Base-by-base conservation (phyloP, 208 protist species). In the Trypanosoma grayi region DNA sequence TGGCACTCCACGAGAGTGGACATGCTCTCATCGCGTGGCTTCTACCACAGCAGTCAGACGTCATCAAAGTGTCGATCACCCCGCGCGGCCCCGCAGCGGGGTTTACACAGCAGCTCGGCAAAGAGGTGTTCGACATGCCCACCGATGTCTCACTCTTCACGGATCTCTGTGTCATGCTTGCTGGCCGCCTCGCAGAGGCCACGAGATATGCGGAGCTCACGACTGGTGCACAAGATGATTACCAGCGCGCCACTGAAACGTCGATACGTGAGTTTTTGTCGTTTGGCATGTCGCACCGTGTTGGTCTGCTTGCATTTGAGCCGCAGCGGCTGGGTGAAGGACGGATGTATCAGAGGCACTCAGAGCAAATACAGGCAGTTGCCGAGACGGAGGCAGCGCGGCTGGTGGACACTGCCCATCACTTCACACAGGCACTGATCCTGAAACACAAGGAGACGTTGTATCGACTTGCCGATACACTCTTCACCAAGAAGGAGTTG, bases 61-160 rank as follows among this genome's bases (percentile, higher is more conserved):
- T 99, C 4, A 77, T 98, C 47, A 99, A 99, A 74, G 92, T 97
- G 2, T 99, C 96, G 36, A 98, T 99, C 68, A 81, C 97, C 8
- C 94, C 94, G 8, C 87, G 97, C 28, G 90, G 94, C 11, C 45
- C 56, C 4, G 79, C 77, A 1, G 78, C 73, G 11, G 91, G 91
- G 33, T 92, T 93, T 47, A 94, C 86, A 16, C 83, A 91, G 69
- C 88, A 91, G 68, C 60, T 92, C 7, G 87, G 87, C 7, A 79
- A 78, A 16, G 91, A 93, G 56, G 72, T 74, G 50, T 59, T 89
- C 33, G 86, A 93, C 62, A 81, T 86, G 75, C 61, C 76, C 13
- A 93, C 92, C 28, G 83, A 98, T 77, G 73, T 97, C 25, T 79
- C 90, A 2, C 82, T 98, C n/a, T 86, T 93, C 50, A 85, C 98